Conservation (phyloP, 495 filamentous ascomycete genomes). For the Choiromyces venosus region DNA sequence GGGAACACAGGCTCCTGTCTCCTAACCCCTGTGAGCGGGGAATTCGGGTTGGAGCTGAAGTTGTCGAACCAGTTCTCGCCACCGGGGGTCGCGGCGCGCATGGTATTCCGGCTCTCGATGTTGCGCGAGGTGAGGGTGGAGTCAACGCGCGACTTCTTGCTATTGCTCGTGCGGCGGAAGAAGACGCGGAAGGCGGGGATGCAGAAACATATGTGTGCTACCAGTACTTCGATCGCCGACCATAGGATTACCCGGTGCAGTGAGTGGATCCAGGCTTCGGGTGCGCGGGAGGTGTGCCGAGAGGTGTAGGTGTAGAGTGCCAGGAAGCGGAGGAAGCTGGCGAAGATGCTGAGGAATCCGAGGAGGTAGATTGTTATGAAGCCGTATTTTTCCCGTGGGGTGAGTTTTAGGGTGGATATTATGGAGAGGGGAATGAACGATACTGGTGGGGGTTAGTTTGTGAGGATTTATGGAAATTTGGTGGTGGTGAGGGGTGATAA, state of each 20-base stretch:
- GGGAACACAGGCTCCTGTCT: background rate
- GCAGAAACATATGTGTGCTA: slow-evolving; percentile 29
- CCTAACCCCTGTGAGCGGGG: background rate
- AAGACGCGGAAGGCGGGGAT: slow-evolving; percentile 34
- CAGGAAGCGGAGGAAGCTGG: slow-evolving; percentile 32
- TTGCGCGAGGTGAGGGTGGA: slow-evolving; percentile 6
- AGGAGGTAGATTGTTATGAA: slow-evolving; percentile 38
- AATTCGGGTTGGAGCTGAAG: background rate
- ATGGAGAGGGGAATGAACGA: slow-evolving; percentile 31
- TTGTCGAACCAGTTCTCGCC: slow-evolving; percentile 35
- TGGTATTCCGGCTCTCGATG: slow-evolving; percentile 21
- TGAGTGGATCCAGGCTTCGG: slow-evolving; percentile 2
- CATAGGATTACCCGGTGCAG: slow-evolving; percentile 23
- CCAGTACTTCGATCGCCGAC: slow-evolving; percentile 26
- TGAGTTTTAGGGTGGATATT: slow-evolving; percentile 32
- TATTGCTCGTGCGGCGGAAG: too few relatives aligned
- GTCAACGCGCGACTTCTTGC: slow-evolving; percentile 19
- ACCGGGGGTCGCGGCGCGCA: slow-evolving; percentile 6
- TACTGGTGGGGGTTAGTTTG: slow-evolving; percentile 15
- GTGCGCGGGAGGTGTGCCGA: background rate
- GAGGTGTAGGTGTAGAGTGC: slow-evolving; percentile 13
- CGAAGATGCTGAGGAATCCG: slow-evolving; percentile 31
- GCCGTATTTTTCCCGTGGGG: slow-evolving; percentile 24
- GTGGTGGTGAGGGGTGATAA: background rate
- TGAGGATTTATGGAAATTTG: background rate